Evolutionary conservation across 805 yeast species (phyloP), one percentile per base, ranked within the genome.

Genomic region (Yamadazyma takamatsuzukensis): DNA sequence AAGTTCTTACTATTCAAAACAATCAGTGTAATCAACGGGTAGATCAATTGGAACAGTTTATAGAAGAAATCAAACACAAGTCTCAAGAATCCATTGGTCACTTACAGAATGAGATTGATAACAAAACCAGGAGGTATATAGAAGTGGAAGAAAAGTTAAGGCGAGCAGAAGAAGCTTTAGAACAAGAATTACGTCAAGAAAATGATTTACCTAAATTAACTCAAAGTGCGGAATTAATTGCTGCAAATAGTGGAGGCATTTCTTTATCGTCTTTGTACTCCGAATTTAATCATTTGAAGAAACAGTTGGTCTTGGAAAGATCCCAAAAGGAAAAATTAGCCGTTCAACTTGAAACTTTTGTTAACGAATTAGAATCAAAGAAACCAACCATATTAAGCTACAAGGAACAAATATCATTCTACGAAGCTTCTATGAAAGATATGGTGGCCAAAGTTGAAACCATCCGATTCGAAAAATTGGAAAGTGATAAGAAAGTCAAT

Each of bases 311-410:
- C 3, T 71, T 76, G 33, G 95, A 87, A 55, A 75, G 78, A 46
- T 70, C 80, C 12, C 81, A 83, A 32, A 86, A 84, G 45, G 78
- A 76, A 36, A 71, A 74, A 34, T 66, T 90, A 38, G 83, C 88
- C 34, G 56, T 64, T 21, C 90, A 86, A 54, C 65, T 89, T 37
- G 81, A 83, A 45, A 64, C 69, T 1, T 78, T 90, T 43, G 76
- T 88, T 19, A 67, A 69, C 13, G 96, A 88, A 54, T 64, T 89
- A 40, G 94, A 87, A 47, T 68, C 74, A 18, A 80, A 83, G 48
- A 78, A 85, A 34, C 97, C 97, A 0, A 63, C 80, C 2, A 71
- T 90, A 29, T 74, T 68, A 64, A 59, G 80, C 78, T 32, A 83
- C 79, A 46, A 78, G 69, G 57, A 56, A 68, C 87, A 45, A 52